A percentile compares a stretch with the other conserved stretches of the same genome.
Conservation (phyloP, 192 early-diverging fungal species). For the Phycomyces blakesleeanus region DNA sequence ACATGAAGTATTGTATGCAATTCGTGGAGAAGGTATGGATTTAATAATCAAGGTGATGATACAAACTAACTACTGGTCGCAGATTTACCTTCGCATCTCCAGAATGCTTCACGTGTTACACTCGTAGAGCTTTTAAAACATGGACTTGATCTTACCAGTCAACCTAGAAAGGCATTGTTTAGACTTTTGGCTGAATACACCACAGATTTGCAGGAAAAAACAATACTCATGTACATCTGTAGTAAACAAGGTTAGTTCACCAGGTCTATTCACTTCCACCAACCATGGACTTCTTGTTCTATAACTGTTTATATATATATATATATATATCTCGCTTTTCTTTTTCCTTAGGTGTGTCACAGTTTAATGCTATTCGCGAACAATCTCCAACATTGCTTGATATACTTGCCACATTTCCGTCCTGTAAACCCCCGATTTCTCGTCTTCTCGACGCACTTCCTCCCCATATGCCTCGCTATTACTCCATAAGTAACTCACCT, state of each 20-base stretch:
- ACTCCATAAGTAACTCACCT: conserved; percentile 79
- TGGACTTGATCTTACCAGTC: conserved; percentile 68
- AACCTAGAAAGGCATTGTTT: conserved; percentile 78
- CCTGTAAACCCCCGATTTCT: conserved; percentile 60
- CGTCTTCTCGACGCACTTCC: conserved; percentile 77
- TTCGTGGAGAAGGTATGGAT: conserved; percentile 39
- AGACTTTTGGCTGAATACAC: conserved; percentile 81
- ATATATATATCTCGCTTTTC: too few relatives aligned
- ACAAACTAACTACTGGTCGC: conserved; percentile 2
- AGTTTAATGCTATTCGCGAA: conserved; percentile 64
- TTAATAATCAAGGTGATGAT: conserved; percentile 20
- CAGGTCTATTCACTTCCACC: conserved; percentile 29
- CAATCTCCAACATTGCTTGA: conserved; percentile 78
- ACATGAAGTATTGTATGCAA: conserved; percentile 31
- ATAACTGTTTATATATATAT: neutral
- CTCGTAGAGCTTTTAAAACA: conserved; percentile 67
- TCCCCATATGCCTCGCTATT: conserved; percentile 80
- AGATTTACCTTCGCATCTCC: conserved; percentile 50
- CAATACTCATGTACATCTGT: conserved; percentile 72
- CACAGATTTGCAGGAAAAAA: conserved; percentile 63
- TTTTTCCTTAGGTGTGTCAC: conserved; percentile 48
- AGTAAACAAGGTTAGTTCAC: conserved; percentile 53
- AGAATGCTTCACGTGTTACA: conserved; percentile 40
- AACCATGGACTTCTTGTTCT: too few relatives aligned
- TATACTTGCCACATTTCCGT: conserved; percentile 76